A percentile compares a stretch with the other conserved stretches of the same genome.
phyloP scores from a whole-genome alignment of 2,329 filamentous ascomycete genomes.

The Ophiocordyceps camponoti-floridani region DNA sequence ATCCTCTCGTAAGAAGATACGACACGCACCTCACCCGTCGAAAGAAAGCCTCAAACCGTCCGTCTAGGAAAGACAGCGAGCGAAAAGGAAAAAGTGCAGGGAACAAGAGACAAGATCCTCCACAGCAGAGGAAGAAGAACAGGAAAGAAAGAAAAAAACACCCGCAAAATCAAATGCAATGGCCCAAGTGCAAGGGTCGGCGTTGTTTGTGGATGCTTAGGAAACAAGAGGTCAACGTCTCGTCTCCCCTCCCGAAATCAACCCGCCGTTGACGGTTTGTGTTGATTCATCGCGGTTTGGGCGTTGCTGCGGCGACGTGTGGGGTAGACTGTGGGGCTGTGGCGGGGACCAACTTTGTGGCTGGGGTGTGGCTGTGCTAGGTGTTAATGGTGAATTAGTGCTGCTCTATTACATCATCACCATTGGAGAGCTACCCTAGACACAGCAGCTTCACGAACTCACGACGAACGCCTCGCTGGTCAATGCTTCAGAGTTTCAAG shows the following conservation, averaged over 20 bases:
- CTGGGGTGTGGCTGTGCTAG: background rate
- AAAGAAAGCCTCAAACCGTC: background rate
- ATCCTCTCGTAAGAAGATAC: too few species aligned
- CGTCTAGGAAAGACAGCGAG: background rate
- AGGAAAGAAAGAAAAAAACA: background rate
- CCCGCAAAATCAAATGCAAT: background rate
- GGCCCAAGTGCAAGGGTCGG: background rate
- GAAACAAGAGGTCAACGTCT: background rate
- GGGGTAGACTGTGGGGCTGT: background rate
- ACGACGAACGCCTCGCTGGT: background rate
- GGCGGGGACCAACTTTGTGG: too few species aligned
- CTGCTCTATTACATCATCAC: too few species aligned
- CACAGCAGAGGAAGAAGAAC: background rate
- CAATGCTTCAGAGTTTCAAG: background rate
- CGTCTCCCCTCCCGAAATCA: background rate
- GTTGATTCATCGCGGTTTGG: background rate
- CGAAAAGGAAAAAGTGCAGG: background rate
- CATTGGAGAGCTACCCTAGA: too few species aligned
- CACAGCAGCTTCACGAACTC: too few species aligned
- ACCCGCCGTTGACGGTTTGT: background rate
- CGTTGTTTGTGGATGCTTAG: background rate
- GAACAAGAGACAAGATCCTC: too few species aligned
- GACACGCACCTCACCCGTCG: background rate
- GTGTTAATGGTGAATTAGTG: too few species aligned
- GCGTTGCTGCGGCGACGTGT: slow-evolving; percentile 1